Evolutionary conservation across 495 filamentous ascomycete species (phyloP).

Genomic region (Podospora fimiseda): DNA sequence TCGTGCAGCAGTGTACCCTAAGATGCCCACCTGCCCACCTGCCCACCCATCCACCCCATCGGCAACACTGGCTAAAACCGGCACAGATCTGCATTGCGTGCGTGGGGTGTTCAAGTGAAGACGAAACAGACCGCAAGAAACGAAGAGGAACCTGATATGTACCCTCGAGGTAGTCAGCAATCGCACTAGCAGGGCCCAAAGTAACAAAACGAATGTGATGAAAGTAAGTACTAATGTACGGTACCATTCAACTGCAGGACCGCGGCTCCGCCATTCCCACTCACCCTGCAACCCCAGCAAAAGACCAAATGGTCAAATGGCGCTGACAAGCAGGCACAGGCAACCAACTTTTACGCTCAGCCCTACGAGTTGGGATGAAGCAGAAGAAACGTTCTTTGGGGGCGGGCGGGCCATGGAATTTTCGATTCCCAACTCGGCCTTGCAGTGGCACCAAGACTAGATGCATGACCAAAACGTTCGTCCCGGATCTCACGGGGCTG

Average conservation of each 20-base stretch:
- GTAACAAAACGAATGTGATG: not conserved
- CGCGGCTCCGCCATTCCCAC: constrained; percentile 9
- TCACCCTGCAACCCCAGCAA: constrained; percentile 1
- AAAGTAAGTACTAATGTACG: not conserved
- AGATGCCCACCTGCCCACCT: too few relatives aligned
- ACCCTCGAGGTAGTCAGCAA: constrained; percentile 12
- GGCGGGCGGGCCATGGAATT: not conserved
- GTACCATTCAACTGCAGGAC: constrained; percentile 9
- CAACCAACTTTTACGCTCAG: constrained; percentile 14
- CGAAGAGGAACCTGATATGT: not conserved
- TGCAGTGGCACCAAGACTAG: not conserved
- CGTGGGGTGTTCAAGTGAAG: not conserved
- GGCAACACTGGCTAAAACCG: constrained; percentile 9
- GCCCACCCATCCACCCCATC: constrained; percentile 7
- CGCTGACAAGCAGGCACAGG: constrained; percentile 17
- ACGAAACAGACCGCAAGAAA: too few relatives aligned
- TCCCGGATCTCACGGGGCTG: not conserved
- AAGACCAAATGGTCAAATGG: not conserved
- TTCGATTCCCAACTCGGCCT: constrained; percentile 1
- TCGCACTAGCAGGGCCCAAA: not conserved
- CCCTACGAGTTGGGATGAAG: constrained; percentile 11
- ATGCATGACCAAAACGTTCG: not conserved
- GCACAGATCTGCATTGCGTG: not conserved
- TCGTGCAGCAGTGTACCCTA: too few relatives aligned
- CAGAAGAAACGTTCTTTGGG: not conserved